Evolutionary conservation across 768 basidiomycete species (phyloP).

Genomic region (Hypholoma fasciculare): DNA sequence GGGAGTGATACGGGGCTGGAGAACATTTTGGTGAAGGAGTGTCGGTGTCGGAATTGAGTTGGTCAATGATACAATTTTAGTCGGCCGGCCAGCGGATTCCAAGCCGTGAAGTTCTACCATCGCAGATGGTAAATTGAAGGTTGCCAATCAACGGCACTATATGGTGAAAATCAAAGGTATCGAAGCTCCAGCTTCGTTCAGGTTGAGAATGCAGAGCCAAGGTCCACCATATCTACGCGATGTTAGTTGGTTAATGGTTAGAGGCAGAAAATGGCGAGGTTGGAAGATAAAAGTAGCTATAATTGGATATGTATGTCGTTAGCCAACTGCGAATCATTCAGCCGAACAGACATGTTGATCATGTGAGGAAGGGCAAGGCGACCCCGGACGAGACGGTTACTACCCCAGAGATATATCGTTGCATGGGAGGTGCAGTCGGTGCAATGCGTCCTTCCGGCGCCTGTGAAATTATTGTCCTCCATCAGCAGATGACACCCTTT

Average conservation of each 20-base stretch:
- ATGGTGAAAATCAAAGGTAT: conserved; percentile 4
- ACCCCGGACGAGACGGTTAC: conserved; percentile 11
- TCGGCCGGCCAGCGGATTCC: too few relatives aligned
- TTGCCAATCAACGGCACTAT: conserved; percentile 2
- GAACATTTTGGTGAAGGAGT: conserved; percentile 2
- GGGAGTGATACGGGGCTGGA: conserved; percentile 34
- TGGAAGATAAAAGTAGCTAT: conserved; percentile 10
- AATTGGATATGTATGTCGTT: conserved; percentile 11
- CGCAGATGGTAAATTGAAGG: neutral
- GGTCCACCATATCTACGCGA: conserved; percentile 25
- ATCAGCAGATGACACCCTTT: conserved; percentile 3
- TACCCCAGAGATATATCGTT: conserved; percentile 13
- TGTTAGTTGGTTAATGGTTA: conserved; percentile 8
- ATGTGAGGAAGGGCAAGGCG: conserved; percentile 1
- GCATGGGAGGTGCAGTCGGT: conserved; percentile 1
- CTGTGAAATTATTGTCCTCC: conserved; percentile 6
- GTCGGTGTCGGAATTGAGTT: too few relatives aligned
- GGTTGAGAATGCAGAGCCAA: conserved; percentile 18
- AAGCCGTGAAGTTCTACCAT: too few relatives aligned
- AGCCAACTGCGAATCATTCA: neutral
- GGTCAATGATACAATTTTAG: too few relatives aligned
- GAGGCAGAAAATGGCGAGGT: conserved; percentile 3
- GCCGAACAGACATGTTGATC: neutral
- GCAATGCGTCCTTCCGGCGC: neutral
- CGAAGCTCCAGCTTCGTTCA: conserved; percentile 7